Conservation (phyloP, 495 filamentous ascomycete genomes). For the Daldinia bambusicola region DNA sequence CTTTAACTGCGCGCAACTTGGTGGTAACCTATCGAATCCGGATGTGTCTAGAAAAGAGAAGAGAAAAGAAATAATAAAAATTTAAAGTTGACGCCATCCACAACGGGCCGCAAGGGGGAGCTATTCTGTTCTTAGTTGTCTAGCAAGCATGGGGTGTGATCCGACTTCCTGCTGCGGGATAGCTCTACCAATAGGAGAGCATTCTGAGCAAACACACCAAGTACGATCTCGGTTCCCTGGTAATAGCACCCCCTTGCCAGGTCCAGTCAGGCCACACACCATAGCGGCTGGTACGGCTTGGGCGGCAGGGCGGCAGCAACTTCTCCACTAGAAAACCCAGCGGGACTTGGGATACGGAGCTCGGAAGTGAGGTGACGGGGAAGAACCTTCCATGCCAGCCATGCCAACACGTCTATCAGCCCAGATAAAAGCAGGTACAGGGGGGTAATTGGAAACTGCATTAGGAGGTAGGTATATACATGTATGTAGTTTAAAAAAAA, state of each 20-base stretch:
- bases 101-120: not conserved
- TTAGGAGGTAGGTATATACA: no score
- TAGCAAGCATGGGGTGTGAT: conserved; percentile 14
- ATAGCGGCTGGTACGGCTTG: conserved; percentile 8
- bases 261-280: no score
- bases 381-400: not conserved
- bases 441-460: not conserved
- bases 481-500: not conserved
- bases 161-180: conserved; percentile 22
- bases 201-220: no score
- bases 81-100: not conserved
- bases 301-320: conserved; percentile 26
- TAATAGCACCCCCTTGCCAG: no score
- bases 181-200: conserved; percentile 23
- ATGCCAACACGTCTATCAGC: conserved; percentile 12
- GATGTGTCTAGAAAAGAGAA: not conserved
- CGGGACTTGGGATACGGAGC: conserved; percentile 23
- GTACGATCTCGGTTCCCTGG: not conserved
- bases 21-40: not conserved
- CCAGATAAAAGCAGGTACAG: not conserved
- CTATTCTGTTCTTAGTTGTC: conserved; percentile 3
- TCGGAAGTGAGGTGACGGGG: conserved; percentile 17
- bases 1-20: not conserved
- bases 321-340: conserved; percentile 23
- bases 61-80: not conserved